Percentiles rank a stretch among this genome's conserved stretches.
phyloP scores from a whole-genome alignment of 768 basidiomycete species.

The Lactarius quietus region DNA sequence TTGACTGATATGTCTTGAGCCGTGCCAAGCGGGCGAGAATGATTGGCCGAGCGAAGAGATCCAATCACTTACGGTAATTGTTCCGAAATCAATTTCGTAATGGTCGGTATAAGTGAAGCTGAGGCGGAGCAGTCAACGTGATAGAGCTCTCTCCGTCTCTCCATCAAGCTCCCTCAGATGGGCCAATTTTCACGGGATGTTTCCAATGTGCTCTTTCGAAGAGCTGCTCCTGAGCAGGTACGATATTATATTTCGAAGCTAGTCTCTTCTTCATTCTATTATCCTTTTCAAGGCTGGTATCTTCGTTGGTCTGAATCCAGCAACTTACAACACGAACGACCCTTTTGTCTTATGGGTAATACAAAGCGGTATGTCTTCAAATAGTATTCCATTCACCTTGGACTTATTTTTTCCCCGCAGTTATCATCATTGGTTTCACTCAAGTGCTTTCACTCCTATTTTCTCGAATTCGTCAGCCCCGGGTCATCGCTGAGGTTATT shows the following conservation, averaged over 20 bases:
- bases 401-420: constrained; percentile 33
- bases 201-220: constrained; percentile 37
- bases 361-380: constrained; percentile 54
- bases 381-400: neutral
- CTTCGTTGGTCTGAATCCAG: constrained; percentile 72
- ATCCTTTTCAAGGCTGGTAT: constrained; percentile 57
- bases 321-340: constrained; percentile 54
- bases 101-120: no score
- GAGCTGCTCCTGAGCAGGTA: constrained; percentile 34
- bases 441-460: constrained; percentile 68
- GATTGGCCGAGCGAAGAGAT: no score
- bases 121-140: no score
- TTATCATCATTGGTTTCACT: constrained; percentile 77
- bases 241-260: constrained; percentile 1
- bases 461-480: constrained; percentile 73
- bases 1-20: no score
- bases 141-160: neutral
- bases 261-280: neutral
- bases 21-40: neutral
- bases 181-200: constrained; percentile 44
- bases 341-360: constrained; percentile 77
- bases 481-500: constrained; percentile 92
- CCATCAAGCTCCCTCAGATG: constrained; percentile 37
- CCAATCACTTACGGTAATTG: no score
- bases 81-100: neutral